Evolutionary conservation across 2,329 filamentous ascomycete genomes (phyloP), one percentile per base, ranked within the genome.

Genomic region (Venturiaceae sp.): DNA sequence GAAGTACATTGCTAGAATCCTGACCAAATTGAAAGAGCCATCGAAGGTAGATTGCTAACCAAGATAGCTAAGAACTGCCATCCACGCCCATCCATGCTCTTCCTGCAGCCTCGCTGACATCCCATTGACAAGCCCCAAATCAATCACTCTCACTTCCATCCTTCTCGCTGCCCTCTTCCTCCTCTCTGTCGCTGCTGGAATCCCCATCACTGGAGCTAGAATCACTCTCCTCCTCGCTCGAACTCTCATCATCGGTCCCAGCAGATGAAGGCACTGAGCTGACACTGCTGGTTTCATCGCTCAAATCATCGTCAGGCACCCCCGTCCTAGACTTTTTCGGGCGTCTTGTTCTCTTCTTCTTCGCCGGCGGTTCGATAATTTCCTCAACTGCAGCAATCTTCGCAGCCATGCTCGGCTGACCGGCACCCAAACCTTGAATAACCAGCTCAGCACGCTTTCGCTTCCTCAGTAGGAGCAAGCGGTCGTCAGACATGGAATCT

Each of bases 301-400:
- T 62, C 13, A 57, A 58, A 54, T 66, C 65, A 56, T 65, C 64
- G 21, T 59, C 59, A n/a, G 66, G 67, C 30, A 68, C 65, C 3
- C 69, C 64, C 1, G 69, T 71, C 46, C 68, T 65, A 3, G 67
- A 62, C 58, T 68, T 72, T 37, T 67, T 68, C 53, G 61, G 66
- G 36, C 64, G 26, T 50, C 44, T 46, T 41, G 23, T 41, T 26
- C 19, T 60, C 41, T 63, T 64, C 16, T 55, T 58, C 23, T 61
- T 61, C 23, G 30, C 32, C 46, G 9, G 55, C 39, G 30, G 52
- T 53, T 52, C 47, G 46, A 33, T 57, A 26, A 44, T 55, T 8
- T 57, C 50, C 14, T 55, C 44, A 4, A 52, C 41, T n/a, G 28
- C 26, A 55, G 28, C 26, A 2, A 33, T 7, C 52, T 34, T 36